Base-by-base conservation (phyloP, 2,329 filamentous ascomycete species). In the Pezicula carpinea region DNA sequence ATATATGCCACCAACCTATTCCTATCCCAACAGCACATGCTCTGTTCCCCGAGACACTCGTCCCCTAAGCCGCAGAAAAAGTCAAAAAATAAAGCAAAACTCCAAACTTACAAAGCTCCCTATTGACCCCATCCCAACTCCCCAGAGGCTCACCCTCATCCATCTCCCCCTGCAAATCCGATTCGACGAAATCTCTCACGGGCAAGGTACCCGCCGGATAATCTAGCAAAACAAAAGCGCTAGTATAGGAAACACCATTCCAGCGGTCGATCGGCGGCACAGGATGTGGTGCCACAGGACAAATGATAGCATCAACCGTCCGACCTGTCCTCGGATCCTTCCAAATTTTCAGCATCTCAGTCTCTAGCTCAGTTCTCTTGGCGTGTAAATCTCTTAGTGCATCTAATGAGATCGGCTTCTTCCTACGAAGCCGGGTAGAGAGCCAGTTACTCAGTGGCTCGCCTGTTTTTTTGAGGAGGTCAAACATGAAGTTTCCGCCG, bases 371-470 rank as follows among this genome's bases (percentile, higher is more conserved):
- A 1, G 67, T 65, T 15, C 74, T 73, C 54, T 73, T 68, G 0
- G 72, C 75, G 46, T 83, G 79, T 0, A 83, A 55, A 17, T 74
- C 68, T 3, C 71, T 69, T 0, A 82, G 56, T 36, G 76, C 69
- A 0, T 71, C 65, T 4, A 82, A 59, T 0, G 67, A 63, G 23
- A 74, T 67, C 6, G 69, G 66, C 2, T 69, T 65, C 38, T 74
- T 72, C 7, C 76, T 71, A 32, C 67, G 69, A 34, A 80, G 64
- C 4, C 78, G 69, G 2, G 67, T 69, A 31, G 67, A 64, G n/a
- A 83, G 69, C 79, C 80, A 85, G 1, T 76, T 77, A 11, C 75
- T 81, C 2, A 83, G 64, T 0, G 78, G 76, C 53, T 84, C 82
- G 5, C 66, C 67, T 3, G 71, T 79, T 10, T 67, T 61, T 44